These are phyloP conservation scores for Talaromyces funiculosus DNA, from an alignment of 2,329 filamentous ascomycete species.

Conservation along the genomic window DNA sequence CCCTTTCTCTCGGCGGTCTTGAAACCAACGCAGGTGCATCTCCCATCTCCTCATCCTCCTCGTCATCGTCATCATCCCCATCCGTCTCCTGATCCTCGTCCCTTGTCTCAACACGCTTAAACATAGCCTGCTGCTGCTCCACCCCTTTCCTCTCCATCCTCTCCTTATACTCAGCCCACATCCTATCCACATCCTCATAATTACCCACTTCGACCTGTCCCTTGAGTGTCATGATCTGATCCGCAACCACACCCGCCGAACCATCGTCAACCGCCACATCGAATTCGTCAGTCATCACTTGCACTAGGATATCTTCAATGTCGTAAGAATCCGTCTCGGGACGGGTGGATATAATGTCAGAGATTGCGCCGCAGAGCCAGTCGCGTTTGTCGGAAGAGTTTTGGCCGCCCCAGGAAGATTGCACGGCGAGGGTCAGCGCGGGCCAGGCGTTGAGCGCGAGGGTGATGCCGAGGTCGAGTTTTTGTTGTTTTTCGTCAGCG, in stretches of 20 bases:
- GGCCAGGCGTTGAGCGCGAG: constrained; percentile 83
- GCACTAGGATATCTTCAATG: constrained; percentile 75
- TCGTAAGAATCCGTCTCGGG: constrained; percentile 68
- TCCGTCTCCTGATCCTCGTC: constrained; percentile 55
- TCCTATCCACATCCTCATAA: constrained; percentile 49
- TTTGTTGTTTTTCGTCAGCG: constrained; percentile 20
- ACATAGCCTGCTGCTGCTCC: constrained; percentile 27
- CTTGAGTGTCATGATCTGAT: constrained; percentile 63
- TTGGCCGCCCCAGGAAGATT: constrained; percentile 81
- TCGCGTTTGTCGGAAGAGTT: constrained; percentile 82
- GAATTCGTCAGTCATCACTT: constrained; percentile 94
- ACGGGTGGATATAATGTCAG: constrained; percentile 63
- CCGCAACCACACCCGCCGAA: constrained; percentile 67
- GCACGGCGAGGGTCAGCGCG: constrained; percentile 77
- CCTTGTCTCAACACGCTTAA: constrained; percentile 32
- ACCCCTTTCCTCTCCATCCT: constrained; percentile 31
- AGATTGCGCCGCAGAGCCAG: constrained; percentile 87
- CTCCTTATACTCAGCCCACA: constrained; percentile 48
- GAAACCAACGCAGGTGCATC: constrained; percentile 60
- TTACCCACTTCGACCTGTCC: constrained; percentile 57
- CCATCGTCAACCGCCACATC: constrained; percentile 90
- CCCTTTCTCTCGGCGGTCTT: constrained; percentile 56
- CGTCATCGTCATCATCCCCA: constrained; percentile 45
- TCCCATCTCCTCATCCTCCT: constrained; percentile 59
- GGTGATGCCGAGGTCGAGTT: constrained; percentile 83